Conservation (phyloP, 768 basidiomycete species). For the Hydnomerulius pinastri region DNA sequence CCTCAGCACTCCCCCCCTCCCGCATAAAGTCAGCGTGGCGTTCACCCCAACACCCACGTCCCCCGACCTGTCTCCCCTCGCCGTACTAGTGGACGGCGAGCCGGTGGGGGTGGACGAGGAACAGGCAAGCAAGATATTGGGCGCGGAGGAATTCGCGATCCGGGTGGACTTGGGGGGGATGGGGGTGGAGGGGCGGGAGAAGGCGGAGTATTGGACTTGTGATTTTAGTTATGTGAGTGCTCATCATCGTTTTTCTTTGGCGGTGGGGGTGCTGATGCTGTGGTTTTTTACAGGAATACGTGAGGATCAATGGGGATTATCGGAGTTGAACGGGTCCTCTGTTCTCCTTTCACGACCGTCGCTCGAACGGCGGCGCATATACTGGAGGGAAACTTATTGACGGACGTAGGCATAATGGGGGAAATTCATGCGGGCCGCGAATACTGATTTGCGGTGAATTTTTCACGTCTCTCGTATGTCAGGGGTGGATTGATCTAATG, state of each 20-base stretch:
- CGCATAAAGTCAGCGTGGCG: conserved; percentile 83
- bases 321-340: conserved; percentile 45
- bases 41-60: conserved; percentile 75
- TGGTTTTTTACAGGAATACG: conserved; percentile 73
- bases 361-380: no score
- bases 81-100: conserved; percentile 90
- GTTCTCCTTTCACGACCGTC: no score
- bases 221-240: conserved; percentile 95
- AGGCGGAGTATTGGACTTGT: conserved; percentile 93
- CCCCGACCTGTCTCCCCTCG: conserved; percentile 48
- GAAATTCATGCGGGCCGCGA: no score
- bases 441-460: no score
- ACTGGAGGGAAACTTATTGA: no score
- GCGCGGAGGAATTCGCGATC: conserved; percentile 82
- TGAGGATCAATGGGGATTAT: conserved; percentile 93
- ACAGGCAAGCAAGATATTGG: conserved; percentile 82
- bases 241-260: background rate
- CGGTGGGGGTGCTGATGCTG: background rate
- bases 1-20: conserved; percentile 54
- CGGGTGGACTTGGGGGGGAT: conserved; percentile 70
- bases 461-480: no score
- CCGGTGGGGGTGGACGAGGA: conserved; percentile 86
- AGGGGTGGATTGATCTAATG: no score
- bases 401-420: no score
- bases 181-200: conserved; percentile 58